Percentiles rank a stretch among this genome's conserved stretches.
These are phyloP conservation scores for Truncatella angustata DNA, from an alignment of 2,329 filamentous ascomycete species.

Conservation along the genomic window DNA sequence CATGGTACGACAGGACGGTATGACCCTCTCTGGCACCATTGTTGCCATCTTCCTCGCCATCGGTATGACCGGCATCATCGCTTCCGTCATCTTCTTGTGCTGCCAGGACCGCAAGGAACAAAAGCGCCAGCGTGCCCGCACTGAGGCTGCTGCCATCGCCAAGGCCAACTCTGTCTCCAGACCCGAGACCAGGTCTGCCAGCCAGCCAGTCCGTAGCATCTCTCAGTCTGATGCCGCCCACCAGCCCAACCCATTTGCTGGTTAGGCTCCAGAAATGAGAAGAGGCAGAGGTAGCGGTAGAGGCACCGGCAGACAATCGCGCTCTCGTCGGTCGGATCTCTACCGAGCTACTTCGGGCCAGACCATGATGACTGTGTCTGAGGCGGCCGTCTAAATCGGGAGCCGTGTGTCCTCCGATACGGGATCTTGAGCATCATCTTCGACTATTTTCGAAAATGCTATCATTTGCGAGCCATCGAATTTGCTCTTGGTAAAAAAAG, in stretches of 20 bases:
- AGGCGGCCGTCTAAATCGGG: background rate
- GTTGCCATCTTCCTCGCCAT: constrained; percentile 46
- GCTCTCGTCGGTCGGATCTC: background rate
- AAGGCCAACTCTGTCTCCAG: constrained; percentile 31
- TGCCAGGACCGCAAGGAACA: constrained; percentile 47
- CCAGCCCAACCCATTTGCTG: constrained; percentile 9
- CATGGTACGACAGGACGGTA: constrained; percentile 36
- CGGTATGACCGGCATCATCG: constrained; percentile 36
- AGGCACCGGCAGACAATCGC: background rate
- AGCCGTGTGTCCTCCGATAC: no score
- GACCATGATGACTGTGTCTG: background rate
- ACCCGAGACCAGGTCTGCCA: background rate
- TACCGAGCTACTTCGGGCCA: background rate
- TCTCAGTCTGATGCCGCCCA: background rate
- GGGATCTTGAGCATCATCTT: no score
- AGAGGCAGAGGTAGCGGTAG: background rate
- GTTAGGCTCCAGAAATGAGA: constrained; percentile 1
- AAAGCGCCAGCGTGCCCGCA: constrained; percentile 40
- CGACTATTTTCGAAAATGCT: no score
- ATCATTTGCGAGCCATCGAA: no score
- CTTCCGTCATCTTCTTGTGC: constrained; percentile 48
- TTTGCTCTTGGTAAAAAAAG: no score
- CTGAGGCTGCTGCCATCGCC: constrained; percentile 49
- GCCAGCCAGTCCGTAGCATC: background rate
- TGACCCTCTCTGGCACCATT: constrained; percentile 42